phyloP scores from a whole-genome alignment of 208 protist species.

The Trypanosoma grayi region DNA sequence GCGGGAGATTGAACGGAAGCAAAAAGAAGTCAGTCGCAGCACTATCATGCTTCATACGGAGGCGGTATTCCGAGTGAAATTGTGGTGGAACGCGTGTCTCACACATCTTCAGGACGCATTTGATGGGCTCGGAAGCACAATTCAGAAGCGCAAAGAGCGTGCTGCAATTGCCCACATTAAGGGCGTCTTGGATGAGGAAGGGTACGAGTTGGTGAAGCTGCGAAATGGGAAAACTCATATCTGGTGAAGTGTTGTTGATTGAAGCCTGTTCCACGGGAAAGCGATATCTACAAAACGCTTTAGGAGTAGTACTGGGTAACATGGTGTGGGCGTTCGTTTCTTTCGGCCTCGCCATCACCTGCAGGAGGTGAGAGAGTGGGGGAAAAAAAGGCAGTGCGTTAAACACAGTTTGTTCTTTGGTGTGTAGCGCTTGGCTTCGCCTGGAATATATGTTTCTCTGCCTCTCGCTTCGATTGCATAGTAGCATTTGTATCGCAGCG shows the following conservation, averaged over 20 bases:
- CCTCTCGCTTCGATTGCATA: too few relatives aligned
- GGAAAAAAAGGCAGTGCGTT: too few relatives aligned
- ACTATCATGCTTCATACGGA: constrained; percentile 77
- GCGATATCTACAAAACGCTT: neutral
- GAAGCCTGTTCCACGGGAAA: neutral
- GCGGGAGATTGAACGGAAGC: constrained; percentile 40
- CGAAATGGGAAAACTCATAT: constrained; percentile 30
- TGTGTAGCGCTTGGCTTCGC: too few relatives aligned
- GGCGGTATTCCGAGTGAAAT: constrained; percentile 62
- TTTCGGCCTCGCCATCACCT: too few relatives aligned
- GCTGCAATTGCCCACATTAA: constrained; percentile 46
- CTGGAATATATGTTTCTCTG: too few relatives aligned
- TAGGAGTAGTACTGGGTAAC: neutral
- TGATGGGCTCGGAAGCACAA: constrained; percentile 29
- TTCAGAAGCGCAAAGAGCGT: constrained; percentile 40
- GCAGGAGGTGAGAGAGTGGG: too few relatives aligned
- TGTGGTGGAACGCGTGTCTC: constrained; percentile 84
- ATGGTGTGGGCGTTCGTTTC: neutral
- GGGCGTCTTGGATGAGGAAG: constrained; percentile 44
- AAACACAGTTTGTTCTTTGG: too few relatives aligned
- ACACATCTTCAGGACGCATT: constrained; percentile 64
- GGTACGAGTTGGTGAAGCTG: constrained; percentile 60
- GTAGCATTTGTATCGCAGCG: too few relatives aligned
- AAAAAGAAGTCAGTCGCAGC: constrained; percentile 28
- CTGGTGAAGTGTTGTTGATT: constrained; percentile 2